A percentile compares a stretch with the other conserved stretches of the same genome.
Evolutionary conservation across 148 eudicot genomes (phyloP).

Genomic region (Rhododendron vialii): DNA sequence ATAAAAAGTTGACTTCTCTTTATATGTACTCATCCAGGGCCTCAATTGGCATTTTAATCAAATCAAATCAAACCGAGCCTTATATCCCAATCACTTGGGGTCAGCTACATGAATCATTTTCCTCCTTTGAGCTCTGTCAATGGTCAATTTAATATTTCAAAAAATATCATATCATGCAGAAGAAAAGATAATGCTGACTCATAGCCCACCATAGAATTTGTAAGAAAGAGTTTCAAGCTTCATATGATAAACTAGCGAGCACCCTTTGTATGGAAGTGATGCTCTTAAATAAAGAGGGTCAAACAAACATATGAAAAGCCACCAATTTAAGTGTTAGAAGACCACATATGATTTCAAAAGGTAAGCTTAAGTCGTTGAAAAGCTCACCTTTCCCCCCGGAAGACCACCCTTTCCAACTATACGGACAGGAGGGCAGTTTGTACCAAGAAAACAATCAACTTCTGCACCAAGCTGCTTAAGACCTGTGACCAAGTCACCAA

Average conservation of each 20-base stretch:
- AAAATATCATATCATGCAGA: not conserved
- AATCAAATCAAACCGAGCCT: too few relatives aligned
- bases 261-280: not conserved
- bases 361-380: not conserved
- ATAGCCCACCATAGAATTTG: not conserved
- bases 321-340: not conserved
- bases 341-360: not conserved
- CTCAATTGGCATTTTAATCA: not conserved
- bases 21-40: not conserved
- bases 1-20: not conserved
- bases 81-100: too few relatives aligned
- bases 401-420: conserved; percentile 89
- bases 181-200: not conserved
- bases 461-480: conserved; percentile 97
- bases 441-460: conserved; percentile 86
- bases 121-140: too few relatives aligned
- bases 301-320: not conserved
- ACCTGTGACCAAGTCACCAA: conserved; percentile 85
- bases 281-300: not conserved
- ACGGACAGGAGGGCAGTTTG: conserved; percentile 92
- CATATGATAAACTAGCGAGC: not conserved
- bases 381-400: conserved; percentile 84
- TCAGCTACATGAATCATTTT: too few relatives aligned
- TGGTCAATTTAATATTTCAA: not conserved
- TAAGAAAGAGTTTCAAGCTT: not conserved